Evolutionary conservation across 1,139 yeast genomes (phyloP).

Genomic region (Scheffersomyces titani): DNA sequence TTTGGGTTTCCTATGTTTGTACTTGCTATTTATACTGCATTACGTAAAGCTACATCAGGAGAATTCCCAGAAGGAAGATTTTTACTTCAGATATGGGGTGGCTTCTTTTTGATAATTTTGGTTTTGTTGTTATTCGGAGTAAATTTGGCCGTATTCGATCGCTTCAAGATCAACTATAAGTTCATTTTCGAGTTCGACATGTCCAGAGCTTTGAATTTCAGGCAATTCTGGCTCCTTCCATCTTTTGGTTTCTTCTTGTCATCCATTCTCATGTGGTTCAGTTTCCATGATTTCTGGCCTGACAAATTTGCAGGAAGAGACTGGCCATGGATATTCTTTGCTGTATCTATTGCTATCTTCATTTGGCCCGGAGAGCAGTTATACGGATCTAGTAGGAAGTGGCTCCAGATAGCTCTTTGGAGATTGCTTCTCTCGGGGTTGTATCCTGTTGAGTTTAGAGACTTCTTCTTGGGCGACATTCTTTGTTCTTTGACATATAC

Average conservation of each 20-base stretch:
- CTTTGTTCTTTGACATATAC: constrained; percentile 86
- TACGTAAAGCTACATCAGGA: constrained; percentile 38
- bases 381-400: constrained; percentile 59
- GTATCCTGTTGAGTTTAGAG: constrained; percentile 93
- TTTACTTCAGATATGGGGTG: constrained; percentile 88
- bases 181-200: constrained; percentile 89
- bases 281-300: constrained; percentile 74
- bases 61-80: constrained; percentile 54
- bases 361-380: constrained; percentile 64
- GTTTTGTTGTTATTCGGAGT: constrained; percentile 64
- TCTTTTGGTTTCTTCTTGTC: constrained; percentile 57
- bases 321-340: constrained; percentile 82
- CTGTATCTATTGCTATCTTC: constrained; percentile 47
- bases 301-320: constrained; percentile 59
- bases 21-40: constrained; percentile 53
- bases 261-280: constrained; percentile 69
- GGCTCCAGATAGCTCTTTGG: constrained; percentile 75
- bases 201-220: constrained; percentile 64
- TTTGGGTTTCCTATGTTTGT: constrained; percentile 63
- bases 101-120: constrained; percentile 68
- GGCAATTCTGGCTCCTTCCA: constrained; percentile 66
- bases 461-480: constrained; percentile 90
- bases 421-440: constrained; percentile 79
- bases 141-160: constrained; percentile 72
- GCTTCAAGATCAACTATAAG: constrained; percentile 78